Percentiles rank a stretch among this genome's conserved stretches.
Evolutionary conservation across 805 yeast genomes (phyloP).

Genomic region (Zygosaccharomyces rouxii): DNA sequence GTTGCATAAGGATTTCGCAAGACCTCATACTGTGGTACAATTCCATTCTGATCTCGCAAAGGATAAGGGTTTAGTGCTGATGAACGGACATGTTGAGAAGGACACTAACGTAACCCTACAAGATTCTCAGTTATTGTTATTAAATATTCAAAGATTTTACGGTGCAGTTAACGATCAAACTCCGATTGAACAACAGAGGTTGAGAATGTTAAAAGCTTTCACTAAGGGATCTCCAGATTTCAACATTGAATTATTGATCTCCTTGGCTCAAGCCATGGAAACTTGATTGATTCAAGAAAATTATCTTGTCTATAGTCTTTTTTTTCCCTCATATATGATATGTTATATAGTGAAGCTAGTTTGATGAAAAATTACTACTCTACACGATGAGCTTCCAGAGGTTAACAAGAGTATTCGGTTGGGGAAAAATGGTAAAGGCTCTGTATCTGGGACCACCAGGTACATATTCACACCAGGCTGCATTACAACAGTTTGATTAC

Average conservation of each 20-base stretch:
- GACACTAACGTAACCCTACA: conserved; percentile 62
- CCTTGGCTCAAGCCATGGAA: conserved; percentile 71
- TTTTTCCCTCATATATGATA: conserved; percentile 5
- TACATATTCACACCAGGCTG: conserved; percentile 87
- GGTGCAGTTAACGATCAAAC: conserved; percentile 55
- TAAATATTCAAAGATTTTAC: conserved; percentile 77
- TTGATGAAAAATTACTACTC: not conserved
- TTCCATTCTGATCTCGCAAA: conserved; percentile 74
- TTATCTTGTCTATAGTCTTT: conserved; percentile 7
- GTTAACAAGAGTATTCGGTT: not conserved
- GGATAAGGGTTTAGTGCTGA: conserved; percentile 61
- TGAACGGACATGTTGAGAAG: conserved; percentile 80
- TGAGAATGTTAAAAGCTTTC: conserved; percentile 59
- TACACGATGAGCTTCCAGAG: not conserved
- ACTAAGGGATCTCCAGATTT: conserved; percentile 66
- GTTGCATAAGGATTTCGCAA: conserved; percentile 84
- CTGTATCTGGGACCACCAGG: conserved; percentile 88
- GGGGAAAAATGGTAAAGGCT: conserved; percentile 37
- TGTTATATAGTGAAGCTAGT: not conserved
- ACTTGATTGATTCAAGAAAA: conserved; percentile 10
- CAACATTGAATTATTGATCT: conserved; percentile 59
- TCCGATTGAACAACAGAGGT: conserved; percentile 45
- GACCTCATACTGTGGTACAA: conserved; percentile 88
- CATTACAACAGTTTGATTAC: conserved; percentile 50
- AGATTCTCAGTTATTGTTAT: conserved; percentile 73